Conservation (phyloP, 371 early-diverging fungal species). For the Entomophthora muscae region DNA sequence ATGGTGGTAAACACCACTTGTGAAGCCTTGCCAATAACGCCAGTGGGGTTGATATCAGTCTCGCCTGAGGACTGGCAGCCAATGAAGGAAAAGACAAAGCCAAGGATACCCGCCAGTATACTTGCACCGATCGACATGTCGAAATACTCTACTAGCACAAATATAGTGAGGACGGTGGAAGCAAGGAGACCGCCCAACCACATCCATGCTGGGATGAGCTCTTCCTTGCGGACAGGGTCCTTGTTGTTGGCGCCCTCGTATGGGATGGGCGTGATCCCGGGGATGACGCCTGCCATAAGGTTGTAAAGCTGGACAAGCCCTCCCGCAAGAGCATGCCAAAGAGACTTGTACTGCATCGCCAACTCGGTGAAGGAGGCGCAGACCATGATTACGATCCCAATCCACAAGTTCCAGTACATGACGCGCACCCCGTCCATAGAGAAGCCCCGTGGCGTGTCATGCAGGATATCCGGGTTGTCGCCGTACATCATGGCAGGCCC, state of each 20-base stretch:
- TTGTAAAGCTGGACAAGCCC: constrained; percentile 17
- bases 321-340: constrained; percentile 32
- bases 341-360: constrained; percentile 25
- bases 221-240: constrained; percentile 21
- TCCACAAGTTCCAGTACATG: constrained; percentile 42
- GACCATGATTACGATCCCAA: constrained; percentile 55
- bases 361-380: constrained; percentile 43
- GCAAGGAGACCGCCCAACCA: constrained; percentile 34
- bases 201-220: constrained; percentile 36
- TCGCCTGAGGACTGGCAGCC: constrained; percentile 47
- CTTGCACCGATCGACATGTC: constrained; percentile 30
- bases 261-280: too few species aligned
- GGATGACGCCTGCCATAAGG: constrained; percentile 9
- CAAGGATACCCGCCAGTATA: constrained; percentile 37
- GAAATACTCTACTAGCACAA: constrained; percentile 33
- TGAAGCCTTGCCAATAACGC: constrained; percentile 40
- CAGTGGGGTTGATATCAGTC: constrained; percentile 48
- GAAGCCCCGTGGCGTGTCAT: constrained; percentile 25
- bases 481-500: constrained; percentile 23
- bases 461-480: constrained; percentile 7
- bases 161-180: constrained; percentile 35
- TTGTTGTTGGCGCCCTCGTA: background rate
- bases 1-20: constrained; percentile 38
- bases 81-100: constrained; percentile 46
- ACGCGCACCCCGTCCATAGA: constrained; percentile 17